Conservation (phyloP, 1,284 basidiomycete species). For the Macrocystidia cucumis region DNA sequence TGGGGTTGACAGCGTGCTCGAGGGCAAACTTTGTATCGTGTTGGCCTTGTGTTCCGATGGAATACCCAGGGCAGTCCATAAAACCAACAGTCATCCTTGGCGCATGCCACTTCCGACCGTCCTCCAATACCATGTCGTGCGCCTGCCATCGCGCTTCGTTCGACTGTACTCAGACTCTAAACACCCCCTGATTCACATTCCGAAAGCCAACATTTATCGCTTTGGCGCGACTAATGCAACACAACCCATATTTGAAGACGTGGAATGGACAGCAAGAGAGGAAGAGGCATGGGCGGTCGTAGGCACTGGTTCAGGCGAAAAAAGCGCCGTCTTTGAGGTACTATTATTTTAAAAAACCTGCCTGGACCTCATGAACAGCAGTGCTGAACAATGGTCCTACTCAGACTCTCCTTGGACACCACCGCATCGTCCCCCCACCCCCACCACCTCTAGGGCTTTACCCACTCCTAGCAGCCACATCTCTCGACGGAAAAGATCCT, state of each 20-base stretch:
- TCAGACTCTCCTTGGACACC: slow-evolving; percentile 63
- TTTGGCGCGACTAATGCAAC: slow-evolving; percentile 40
- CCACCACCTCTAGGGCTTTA: slow-evolving; percentile 61
- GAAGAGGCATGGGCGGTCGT: slow-evolving; percentile 71
- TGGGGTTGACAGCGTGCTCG: no score
- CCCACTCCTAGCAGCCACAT: slow-evolving; percentile 47
- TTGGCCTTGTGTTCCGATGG: no score
- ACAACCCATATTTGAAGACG: slow-evolving; percentile 40
- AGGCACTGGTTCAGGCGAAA: slow-evolving; percentile 43
- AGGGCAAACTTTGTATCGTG: no score
- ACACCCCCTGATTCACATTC: slow-evolving; percentile 32
- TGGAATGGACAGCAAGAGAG: slow-evolving; percentile 55
- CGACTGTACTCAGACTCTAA: no score
- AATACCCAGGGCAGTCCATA: no score
- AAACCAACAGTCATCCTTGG: no score
- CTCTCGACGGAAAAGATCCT: slow-evolving; percentile 26
- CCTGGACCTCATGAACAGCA: no score
- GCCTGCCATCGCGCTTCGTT: no score
- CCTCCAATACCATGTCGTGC: no score
- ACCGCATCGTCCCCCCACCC: slow-evolving; percentile 55
- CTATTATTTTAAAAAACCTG: no score
- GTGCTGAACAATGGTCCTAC: slow-evolving; percentile 10
- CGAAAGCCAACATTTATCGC: slow-evolving; percentile 37
- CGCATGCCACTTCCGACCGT: no score
- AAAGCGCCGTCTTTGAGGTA: slow-evolving; percentile 55